These are phyloP conservation scores for Penicillium crystallinum DNA, from an alignment of 495 filamentous ascomycete species.

Conservation along the genomic window DNA sequence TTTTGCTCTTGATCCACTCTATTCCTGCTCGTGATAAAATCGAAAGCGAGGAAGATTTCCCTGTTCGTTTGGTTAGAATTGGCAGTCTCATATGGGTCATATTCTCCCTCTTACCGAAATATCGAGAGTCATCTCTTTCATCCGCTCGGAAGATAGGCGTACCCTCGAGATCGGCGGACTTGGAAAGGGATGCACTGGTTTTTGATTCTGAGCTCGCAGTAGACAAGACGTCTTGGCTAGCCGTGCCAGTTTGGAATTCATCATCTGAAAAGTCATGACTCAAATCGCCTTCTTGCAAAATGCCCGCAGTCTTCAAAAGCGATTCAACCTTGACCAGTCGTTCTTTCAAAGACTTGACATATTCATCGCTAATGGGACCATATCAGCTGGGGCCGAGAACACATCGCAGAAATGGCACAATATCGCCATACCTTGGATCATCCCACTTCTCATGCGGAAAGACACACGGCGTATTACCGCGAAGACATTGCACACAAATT, in stretches of 20 bases:
- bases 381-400: background rate
- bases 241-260: slow-evolving; percentile 31
- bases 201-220: slow-evolving; percentile 13
- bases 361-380: slow-evolving; percentile 62
- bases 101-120: slow-evolving; percentile 62
- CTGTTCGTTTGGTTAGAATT: slow-evolving; percentile 40
- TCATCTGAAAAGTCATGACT: slow-evolving; percentile 56
- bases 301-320: slow-evolving; percentile 74
- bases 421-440: slow-evolving; percentile 62
- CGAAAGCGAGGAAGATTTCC: slow-evolving; percentile 87
- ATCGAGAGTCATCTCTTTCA: slow-evolving; percentile 81
- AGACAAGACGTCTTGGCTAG: slow-evolving; percentile 1
- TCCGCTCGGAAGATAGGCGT: slow-evolving; percentile 54
- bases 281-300: slow-evolving; percentile 70
- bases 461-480: slow-evolving; percentile 88
- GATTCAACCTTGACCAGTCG: slow-evolving; percentile 82
- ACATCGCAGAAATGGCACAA: background rate
- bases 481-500: slow-evolving; percentile 79
- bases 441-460: slow-evolving; percentile 90
- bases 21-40: slow-evolving; percentile 94
- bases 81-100: background rate
- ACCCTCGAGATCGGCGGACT: slow-evolving; percentile 43
- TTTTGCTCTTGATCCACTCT: slow-evolving; percentile 95
- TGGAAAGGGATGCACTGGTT: slow-evolving; percentile 25
- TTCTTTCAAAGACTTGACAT: slow-evolving; percentile 89